Conservation (phyloP, 2,329 filamentous ascomycete species). For the Apiospora aurea region DNA sequence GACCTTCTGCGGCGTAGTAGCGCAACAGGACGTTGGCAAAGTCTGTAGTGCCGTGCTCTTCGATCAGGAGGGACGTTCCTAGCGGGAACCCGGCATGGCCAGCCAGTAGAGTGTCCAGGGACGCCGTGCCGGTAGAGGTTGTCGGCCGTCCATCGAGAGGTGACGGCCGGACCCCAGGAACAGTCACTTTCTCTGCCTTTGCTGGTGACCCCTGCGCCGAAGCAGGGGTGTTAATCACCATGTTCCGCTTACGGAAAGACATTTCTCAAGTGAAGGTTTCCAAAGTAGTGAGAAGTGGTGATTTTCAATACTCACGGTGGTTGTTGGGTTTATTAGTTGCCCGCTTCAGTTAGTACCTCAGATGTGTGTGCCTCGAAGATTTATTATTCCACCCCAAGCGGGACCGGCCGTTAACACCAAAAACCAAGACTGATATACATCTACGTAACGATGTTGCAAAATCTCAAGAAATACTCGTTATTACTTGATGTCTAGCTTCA, state of each 20-base stretch:
- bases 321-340: slow-evolving; percentile 12
- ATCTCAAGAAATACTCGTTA: too few species aligned
- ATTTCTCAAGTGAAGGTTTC: slow-evolving; percentile 43
- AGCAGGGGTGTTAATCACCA: slow-evolving; percentile 53
- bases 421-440: background rate
- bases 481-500: too few species aligned
- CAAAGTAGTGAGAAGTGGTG: background rate
- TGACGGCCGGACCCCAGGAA: slow-evolving; percentile 75
- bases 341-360: background rate
- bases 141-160: slow-evolving; percentile 86
- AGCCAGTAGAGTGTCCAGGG: slow-evolving; percentile 83
- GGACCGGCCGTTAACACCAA: slow-evolving; percentile 17
- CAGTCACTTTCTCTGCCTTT: slow-evolving; percentile 47
- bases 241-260: slow-evolving; percentile 66
- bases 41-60: slow-evolving; percentile 92
- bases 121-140: slow-evolving; percentile 89
- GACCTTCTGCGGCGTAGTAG: slow-evolving; percentile 92
- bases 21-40: slow-evolving; percentile 84
- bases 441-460: background rate
- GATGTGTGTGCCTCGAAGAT: slow-evolving; percentile 17
- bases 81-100: slow-evolving; percentile 86
- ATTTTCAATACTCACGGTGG: background rate
- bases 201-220: slow-evolving; percentile 42
- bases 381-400: slow-evolving; percentile 26
- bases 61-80: slow-evolving; percentile 80